Evolutionary conservation across 73 alveolate genomes (phyloP).

Genomic region (Urostyla sp.): DNA sequence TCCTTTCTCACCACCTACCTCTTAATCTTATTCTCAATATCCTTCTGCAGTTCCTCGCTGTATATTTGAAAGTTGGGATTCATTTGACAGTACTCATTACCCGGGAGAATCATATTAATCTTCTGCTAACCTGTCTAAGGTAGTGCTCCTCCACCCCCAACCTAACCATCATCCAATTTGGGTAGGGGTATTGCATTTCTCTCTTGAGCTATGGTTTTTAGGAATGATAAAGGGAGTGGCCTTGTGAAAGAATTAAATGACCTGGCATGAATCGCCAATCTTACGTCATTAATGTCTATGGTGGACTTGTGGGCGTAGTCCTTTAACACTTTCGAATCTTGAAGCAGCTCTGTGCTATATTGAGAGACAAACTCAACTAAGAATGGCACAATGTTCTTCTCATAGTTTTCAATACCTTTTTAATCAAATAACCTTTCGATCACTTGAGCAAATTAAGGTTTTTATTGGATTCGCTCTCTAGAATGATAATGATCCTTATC

Average conservation of each 20-base stretch:
- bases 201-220: conserved; percentile 14
- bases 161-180: neutral
- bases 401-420: conserved; percentile 40
- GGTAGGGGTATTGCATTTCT: conserved; percentile 2
- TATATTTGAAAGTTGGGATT: conserved; percentile 35
- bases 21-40: neutral
- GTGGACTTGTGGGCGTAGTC: neutral
- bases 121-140: neutral
- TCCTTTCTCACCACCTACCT: neutral
- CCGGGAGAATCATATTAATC: neutral
- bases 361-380: conserved; percentile 33
- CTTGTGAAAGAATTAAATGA: conserved; percentile 29
- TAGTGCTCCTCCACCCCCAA: neutral
- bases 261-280: conserved; percentile 39
- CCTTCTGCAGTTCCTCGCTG: conserved; percentile 17
- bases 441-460: conserved; percentile 4
- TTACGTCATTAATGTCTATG: conserved; percentile 31
- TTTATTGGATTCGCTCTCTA: too few relatives aligned
- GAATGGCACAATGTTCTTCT: conserved; percentile 23
- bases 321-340: conserved; percentile 22
- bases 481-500: too few relatives aligned
- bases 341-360: conserved; percentile 35
- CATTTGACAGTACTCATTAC: neutral
- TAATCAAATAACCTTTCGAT: conserved; percentile 9
- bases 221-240: conserved; percentile 27